These are phyloP conservation scores for Phialophora expanda DNA, from an alignment of 2,329 filamentous ascomycete genomes.

Conservation along the genomic window DNA sequence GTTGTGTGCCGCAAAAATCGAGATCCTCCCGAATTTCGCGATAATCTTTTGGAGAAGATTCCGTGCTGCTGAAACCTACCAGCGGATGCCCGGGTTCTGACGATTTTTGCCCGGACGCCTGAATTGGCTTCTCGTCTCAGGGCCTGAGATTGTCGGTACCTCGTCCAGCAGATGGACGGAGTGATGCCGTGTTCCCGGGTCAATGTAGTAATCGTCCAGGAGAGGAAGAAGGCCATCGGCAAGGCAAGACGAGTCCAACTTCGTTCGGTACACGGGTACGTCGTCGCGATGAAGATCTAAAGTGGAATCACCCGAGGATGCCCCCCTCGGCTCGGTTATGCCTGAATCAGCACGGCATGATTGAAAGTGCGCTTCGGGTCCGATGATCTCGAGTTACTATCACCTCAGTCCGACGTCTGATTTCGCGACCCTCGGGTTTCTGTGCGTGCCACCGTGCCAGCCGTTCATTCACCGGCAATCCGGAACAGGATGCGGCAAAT, in stretches of 20 bases:
- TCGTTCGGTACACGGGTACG: neutral
- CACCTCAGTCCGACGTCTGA: slow-evolving; percentile 1
- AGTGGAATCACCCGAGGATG: slow-evolving; percentile 13
- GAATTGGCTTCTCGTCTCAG: no score
- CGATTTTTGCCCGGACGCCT: no score
- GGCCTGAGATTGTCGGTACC: no score
- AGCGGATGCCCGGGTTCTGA: no score
- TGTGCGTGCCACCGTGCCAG: neutral
- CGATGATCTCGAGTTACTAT: neutral
- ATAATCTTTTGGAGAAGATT: neutral
- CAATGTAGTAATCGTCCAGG: neutral
- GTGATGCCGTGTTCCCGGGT: neutral
- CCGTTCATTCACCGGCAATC: neutral
- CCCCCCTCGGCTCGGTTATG: slow-evolving; percentile 16
- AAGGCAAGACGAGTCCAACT: neutral
- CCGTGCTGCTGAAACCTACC: neutral
- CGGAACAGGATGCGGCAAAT: slow-evolving; percentile 10
- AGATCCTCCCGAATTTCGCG: neutral
- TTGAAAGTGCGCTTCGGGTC: neutral
- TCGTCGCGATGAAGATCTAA: neutral
- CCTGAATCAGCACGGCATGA: slow-evolving; percentile 13
- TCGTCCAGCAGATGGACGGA: neutral
- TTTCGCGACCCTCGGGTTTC: slow-evolving; percentile 13
- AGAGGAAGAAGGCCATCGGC: neutral
- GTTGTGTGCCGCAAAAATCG: neutral